Evolutionary conservation across 129 eudicot species (phyloP), one percentile per base, ranked within the genome.

Genomic region (Tanacetum coccineum): DNA sequence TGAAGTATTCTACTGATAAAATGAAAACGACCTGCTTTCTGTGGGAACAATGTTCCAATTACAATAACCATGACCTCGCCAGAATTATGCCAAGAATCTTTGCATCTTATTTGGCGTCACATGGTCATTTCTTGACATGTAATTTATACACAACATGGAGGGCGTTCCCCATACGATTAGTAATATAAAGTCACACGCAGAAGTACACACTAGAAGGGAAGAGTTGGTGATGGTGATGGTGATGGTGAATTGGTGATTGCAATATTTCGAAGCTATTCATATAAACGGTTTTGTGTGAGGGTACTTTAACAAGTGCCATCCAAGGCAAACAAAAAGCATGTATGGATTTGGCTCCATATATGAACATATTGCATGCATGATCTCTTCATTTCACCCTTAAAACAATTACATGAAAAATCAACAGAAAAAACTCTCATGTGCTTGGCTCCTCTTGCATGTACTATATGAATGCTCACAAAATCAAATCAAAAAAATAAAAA

Each of bases 91-190:
- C 99, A 68, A 89, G 99, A 59, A 94, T 83, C 82, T 94, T 89
- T 0, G 94, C 99, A 62, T 94, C 99, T 89, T 94, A 97, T 73
- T 94, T 97, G 1, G 92, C 1, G 99, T 89, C 99, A n/a, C 99
- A 94, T 9, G 91, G 85, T 17, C 99, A 97, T 82, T 87, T 82
- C 71, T 94, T 89, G 62, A 94, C 97, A 73, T 94, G 89, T 11
- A 93, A 74, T 79, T 94, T 94, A 63, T 89, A n/a, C 95, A 59
- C 99, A 94, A 67, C 99, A 89, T 46, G 97, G 99, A 64, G 99
- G 97, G 6, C 75, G 51, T 63, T 89, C 58, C 97, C 97, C 99
- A 94, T 94, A 36, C 61, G 58, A 62, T 17, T 39, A 3, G 4
- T 21, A 19, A 25, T 39, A 13, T 32, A 39, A n/a, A 58, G 39